Conservation (phyloP, 2,329 filamentous ascomycete species). For the Escovopsis sp. region DNA sequence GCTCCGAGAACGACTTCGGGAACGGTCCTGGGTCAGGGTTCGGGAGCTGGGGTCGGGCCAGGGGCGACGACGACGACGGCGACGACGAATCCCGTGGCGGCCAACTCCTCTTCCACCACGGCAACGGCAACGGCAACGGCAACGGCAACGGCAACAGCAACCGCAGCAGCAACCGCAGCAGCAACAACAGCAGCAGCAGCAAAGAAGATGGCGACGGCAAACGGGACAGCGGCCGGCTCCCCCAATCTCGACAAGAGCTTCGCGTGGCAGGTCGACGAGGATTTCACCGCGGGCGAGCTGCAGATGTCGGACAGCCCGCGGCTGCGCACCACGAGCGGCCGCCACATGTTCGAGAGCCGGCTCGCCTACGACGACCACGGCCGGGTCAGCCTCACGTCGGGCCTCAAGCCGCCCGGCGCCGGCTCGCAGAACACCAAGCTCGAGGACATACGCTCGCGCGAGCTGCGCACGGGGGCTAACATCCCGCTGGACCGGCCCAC, state of each 20-base stretch:
- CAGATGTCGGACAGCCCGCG: slow-evolving; percentile 42
- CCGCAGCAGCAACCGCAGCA: too few relatives aligned
- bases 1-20: background rate
- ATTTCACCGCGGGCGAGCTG: slow-evolving; percentile 41
- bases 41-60: too few relatives aligned
- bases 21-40: too few relatives aligned
- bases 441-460: slow-evolving; percentile 28
- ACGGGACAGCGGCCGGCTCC: too few relatives aligned
- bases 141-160: too few relatives aligned
- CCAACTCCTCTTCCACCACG: too few relatives aligned
- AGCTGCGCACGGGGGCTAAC: slow-evolving; percentile 20
- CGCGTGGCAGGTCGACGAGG: slow-evolving; percentile 40
- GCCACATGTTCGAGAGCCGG: slow-evolving; percentile 21
- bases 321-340: slow-evolving; percentile 23
- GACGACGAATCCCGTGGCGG: too few relatives aligned
- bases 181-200: too few relatives aligned
- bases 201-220: too few relatives aligned
- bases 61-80: too few relatives aligned
- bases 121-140: too few relatives aligned
- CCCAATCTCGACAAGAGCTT: slow-evolving; percentile 39
- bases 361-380: slow-evolving; percentile 17
- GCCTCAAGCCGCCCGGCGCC: slow-evolving; percentile 13
- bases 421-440: slow-evolving; percentile 25
- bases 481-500: slow-evolving; percentile 7
- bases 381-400: slow-evolving; percentile 15